Evolutionary conservation across 1,139 yeast genomes (phyloP).

Genomic region (Fermentozyma sake): DNA sequence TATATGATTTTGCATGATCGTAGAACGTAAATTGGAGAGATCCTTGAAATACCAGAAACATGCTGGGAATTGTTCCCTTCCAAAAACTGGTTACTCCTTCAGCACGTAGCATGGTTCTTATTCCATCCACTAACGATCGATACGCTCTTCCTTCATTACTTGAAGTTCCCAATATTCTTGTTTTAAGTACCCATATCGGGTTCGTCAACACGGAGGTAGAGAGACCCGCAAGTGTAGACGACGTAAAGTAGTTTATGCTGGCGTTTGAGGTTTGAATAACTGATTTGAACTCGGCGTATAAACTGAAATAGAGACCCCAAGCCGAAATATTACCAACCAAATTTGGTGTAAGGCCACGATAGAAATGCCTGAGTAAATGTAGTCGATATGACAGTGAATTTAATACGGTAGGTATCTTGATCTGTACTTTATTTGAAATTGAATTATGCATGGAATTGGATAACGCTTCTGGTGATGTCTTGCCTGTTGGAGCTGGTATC

Average conservation of each 20-base stretch:
- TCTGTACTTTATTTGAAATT: too few species aligned
- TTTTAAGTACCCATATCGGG: conserved; percentile 91
- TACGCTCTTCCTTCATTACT: conserved; percentile 48
- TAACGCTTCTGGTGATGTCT: too few species aligned
- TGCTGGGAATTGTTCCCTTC: conserved; percentile 78
- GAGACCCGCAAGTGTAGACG: conserved; percentile 59
- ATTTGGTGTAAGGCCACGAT: conserved; percentile 81
- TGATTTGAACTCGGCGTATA: conserved; percentile 60
- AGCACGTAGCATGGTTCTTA: conserved; percentile 39
- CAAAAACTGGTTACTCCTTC: conserved; percentile 77
- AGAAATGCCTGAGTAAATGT: conserved; percentile 26
- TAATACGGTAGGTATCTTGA: too few species aligned
- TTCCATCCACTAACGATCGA: conserved; percentile 53
- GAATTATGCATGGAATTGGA: too few species aligned
- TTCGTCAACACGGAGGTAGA: conserved; percentile 75
- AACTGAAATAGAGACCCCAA: conserved; percentile 82
- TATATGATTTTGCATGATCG: conserved; percentile 57
- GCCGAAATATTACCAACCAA: conserved; percentile 78
- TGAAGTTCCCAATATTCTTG: conserved; percentile 70
- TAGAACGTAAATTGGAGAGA: conserved; percentile 84
- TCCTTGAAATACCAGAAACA: conserved; percentile 83
- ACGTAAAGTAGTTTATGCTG: conserved; percentile 30
- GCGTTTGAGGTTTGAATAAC: conserved; percentile 13
- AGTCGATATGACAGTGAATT: too few species aligned
- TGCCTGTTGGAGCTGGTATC: too few species aligned